Conservation (phyloP, 169 alveolate genomes). For the Fabrea salina region DNA sequence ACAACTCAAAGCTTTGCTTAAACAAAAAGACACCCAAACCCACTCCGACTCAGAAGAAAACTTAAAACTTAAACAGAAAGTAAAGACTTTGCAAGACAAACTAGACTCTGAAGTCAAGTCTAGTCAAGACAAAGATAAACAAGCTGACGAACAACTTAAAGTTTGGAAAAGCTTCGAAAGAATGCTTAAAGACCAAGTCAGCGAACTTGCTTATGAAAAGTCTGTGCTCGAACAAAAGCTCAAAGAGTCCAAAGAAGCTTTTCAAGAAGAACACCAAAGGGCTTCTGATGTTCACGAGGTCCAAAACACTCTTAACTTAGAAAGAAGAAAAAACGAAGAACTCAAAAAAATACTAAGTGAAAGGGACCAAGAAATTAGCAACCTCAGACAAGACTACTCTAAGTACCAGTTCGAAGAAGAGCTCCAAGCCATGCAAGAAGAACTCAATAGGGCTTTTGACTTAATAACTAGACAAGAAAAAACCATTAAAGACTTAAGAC, state of each 20-base stretch:
- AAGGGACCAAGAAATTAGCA: background rate
- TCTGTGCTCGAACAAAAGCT: background rate
- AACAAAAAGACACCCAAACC: background rate
- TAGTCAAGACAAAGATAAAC: constrained; percentile 2
- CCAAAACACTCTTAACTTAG: background rate
- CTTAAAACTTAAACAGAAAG: background rate
- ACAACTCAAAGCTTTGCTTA: background rate
- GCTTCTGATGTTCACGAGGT: background rate
- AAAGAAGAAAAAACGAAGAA: background rate
- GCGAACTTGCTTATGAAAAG: background rate
- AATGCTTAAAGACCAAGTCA: constrained; percentile 17
- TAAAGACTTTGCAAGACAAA: background rate
- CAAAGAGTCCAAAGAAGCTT: background rate
- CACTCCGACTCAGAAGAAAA: background rate
- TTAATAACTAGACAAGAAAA: constrained; percentile 9
- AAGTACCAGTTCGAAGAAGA: constrained; percentile 5
- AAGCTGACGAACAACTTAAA: background rate
- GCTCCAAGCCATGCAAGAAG: background rate
- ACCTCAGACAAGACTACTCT: background rate
- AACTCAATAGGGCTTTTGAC: constrained; percentile 10
- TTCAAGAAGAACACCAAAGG: background rate
- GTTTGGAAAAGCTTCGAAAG: background rate
- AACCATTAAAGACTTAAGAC: background rate
- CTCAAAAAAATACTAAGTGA: background rate
- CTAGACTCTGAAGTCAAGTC: background rate